Base-by-base conservation (phyloP, 2,329 filamentous ascomycete species). In the Penicillium palitans region DNA sequence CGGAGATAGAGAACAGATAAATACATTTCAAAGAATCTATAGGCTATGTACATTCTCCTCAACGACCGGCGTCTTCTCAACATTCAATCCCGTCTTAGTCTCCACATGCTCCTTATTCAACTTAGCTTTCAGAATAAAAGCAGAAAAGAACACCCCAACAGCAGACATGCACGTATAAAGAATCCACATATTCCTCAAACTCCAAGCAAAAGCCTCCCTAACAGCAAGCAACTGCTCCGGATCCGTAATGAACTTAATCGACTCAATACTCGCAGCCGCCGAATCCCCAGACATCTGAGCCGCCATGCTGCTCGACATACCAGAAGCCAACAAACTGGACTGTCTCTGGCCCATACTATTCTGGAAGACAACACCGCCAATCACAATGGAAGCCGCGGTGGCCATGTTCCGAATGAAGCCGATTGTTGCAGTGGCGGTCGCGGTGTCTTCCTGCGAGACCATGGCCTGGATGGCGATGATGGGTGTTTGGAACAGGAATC, bases 291-390 rank as follows among this genome's bases (percentile, higher is more conserved):
- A 75, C 68, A 64, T 78, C 44, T 58, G 60, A 19, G 52, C 58
- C 5, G 58, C 68, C 55, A 62, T 68, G 8, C 39, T 68, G 39
- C 52, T 65, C 40, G 59, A 68, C 41, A 74, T 62, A 2, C 74
- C 70, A 5, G 67, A 84, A 87, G 21, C 88, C 82, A 15, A 85
- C 81, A 37, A 88, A 85, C 57, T 82, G 80, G 62, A 78, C 86
- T 4, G 83, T 73, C 31, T 66, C 12, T 63, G 74, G 66, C 24
- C 76, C 72, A 74, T 74, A 52, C 31, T 72, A 70, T 93, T 92
- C 74, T 91, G 87, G 76, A 93, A 92, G 39, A 93, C 83, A 46
- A 91, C 88, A n/a, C 88, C 86, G 25, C 90, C 90, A 40, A 92
- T 80, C 1, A 91, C 88, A 52, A 91, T 83, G 0, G 86, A 87